Base-by-base conservation (phyloP, 768 basidiomycete species). In the Sporobolomyces phaffii region DNA sequence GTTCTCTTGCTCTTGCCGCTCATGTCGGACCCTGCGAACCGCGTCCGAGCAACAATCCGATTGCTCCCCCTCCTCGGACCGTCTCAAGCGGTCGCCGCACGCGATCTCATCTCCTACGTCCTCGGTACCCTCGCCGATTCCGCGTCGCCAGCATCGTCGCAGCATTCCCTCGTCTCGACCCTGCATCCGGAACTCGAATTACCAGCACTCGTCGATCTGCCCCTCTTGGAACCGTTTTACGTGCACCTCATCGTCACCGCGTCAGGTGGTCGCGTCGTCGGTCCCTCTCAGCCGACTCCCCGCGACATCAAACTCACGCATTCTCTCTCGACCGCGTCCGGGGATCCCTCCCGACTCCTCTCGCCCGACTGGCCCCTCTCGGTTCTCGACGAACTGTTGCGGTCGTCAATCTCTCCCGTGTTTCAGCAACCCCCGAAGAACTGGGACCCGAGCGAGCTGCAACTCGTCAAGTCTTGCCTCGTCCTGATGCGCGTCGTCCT, bases 401-500 rank as follows among this genome's bases (percentile, higher is more conserved):
- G 85, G 14, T 93, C 91, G 0, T 86, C 85, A 0, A 84, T 86
- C 0, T 83, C 87, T 1, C 78, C 82, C 0, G 87, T 90, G 0
- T 88, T 94, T 78, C 81, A 82, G 44, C 75, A 81, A 26, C 81
- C 89, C 2, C 89, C 91, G 0, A 66, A 78, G 0, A 80, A 81
- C 4, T 94, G 91, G 91, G 82, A 87, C 73, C 84, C 85, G 0
- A 86, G 85, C 5, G 92, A 97, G 76, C 80, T 84, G 17, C 88
- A 93, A 43, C 78, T 94, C 10, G 84, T 86, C 18, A 84, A 87
- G 24, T 83, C 84, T 0, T 83, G 86, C 10, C 78, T 97, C 20
- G 77, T 86, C 18, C 78, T 93, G n/a, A 66, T 62, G 57, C 26
- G 57, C 10, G 9, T 61, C 44, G 33, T 61, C 13, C 6, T 13